Evolutionary conservation across 225 moss, liverwort and hornwort genomes (phyloP).

Genomic region (Sphagnum tenellum): DNA sequence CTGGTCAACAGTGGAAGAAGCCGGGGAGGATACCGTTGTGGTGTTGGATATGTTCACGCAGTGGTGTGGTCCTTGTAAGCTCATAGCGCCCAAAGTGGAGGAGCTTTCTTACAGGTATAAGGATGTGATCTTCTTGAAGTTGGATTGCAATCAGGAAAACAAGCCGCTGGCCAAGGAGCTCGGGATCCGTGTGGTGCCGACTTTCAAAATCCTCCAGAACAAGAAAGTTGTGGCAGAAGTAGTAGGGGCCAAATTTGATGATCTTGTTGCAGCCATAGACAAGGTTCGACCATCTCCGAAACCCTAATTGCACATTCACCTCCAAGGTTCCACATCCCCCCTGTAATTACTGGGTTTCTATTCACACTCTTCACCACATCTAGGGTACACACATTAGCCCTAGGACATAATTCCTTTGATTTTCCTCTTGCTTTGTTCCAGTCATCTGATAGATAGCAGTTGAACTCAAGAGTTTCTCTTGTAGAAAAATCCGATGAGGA

Average conservation of each 20-base stretch:
- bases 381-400: no score
- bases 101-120: conserved; percentile 43
- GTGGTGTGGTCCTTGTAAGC: conserved; percentile 97
- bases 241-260: conserved; percentile 67
- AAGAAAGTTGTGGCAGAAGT: conserved; percentile 39
- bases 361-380: no score
- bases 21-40: conserved; percentile 68
- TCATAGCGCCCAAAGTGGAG: conserved; percentile 67
- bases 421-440: no score
- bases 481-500: no score
- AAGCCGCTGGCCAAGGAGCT: conserved; percentile 83
- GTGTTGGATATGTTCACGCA: conserved; percentile 90
- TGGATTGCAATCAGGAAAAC: conserved; percentile 87
- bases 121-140: conserved; percentile 77
- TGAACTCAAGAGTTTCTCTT: no score
- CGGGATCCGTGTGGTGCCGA: conserved; percentile 70
- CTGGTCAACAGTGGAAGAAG: conserved; percentile 61
- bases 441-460: no score
- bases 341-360: no score
- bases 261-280: conserved; percentile 61
- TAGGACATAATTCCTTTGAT: no score
- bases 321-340: no score
- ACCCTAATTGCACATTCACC: no score
- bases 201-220: conserved; percentile 84
- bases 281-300: conserved; percentile 23